Evolutionary conservation across 1,284 basidiomycete species (phyloP), one percentile per base, ranked within the genome.

Genomic region (Trichosporon coremiiforme): DNA sequence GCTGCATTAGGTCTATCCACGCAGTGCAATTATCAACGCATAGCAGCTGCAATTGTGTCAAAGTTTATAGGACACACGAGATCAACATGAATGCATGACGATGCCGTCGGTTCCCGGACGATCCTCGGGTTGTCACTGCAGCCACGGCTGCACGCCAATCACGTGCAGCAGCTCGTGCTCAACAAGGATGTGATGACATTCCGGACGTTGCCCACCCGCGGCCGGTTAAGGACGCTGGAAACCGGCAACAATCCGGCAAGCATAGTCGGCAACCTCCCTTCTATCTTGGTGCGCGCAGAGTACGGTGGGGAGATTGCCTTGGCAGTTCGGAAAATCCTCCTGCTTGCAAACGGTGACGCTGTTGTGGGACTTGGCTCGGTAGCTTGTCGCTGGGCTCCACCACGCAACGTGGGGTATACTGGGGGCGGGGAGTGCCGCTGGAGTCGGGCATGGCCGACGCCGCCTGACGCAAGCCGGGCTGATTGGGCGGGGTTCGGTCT

Each of bases 181-280:
- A n/a, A n/a, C n/a, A n/a, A n/a, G n/a, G 47, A 53, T 12, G 20
- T 22, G 83, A 33, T 25, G 12, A 33, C 12, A 13, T 7, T 33
- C 12, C 57, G 31, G 29, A 35, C 15, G 1, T 35, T 60, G 57
- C 57, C 57, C 57, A 60, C 57, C 57, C 57, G 57, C 57, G 57
- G 57, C 57, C 57, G 57, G 29, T 7, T 60, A 22, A 22, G 47
- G 47, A 20, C 5, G 12, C n/a, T 20, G 20, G 20, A 17, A n/a
- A 4, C 47, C 47, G 47, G 47, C 47, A 22, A 53, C 15, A 20
- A 12, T 6, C 47, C 47, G 47, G 47, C 20, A 45, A 1, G 20
- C 6, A 47, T n/a, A 47, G 47, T 53, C 47, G 47, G 47, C 47
- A 6, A 53, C 47, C 47, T 53, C 47, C 20, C 47, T 53, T 45